Evolutionary conservation across 257 asterid genomes (phyloP).

Genomic region (Solanum pinnatisectum): DNA sequence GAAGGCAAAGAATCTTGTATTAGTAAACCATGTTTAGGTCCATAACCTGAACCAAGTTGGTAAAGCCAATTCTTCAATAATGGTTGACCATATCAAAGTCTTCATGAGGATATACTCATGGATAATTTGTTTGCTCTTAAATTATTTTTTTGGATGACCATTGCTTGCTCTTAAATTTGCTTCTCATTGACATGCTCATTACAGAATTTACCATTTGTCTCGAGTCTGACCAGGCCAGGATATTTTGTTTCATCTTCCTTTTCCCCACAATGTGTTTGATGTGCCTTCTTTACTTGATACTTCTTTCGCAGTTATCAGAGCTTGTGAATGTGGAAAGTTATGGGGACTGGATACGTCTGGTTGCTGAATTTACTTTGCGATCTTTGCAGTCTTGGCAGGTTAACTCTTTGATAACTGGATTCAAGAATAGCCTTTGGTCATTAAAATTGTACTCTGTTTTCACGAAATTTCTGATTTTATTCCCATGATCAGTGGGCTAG

Average conservation of each 20-base stretch:
- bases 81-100: not conserved
- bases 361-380: slow-evolving; percentile 85
- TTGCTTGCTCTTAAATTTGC: not conserved
- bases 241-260: not conserved
- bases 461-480: slow-evolving; percentile 1
- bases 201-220: not conserved
- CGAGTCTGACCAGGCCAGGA: not conserved
- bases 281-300: slow-evolving; percentile 3
- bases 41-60: not conserved
- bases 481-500: slow-evolving; percentile 83
- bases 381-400: slow-evolving; percentile 99
- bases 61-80: not conserved
- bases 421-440: not conserved
- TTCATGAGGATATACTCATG: not conserved
- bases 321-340: slow-evolving; percentile 95
- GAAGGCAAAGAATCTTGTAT: not conserved
- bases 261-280: not conserved
- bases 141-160: not conserved
- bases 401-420: not conserved
- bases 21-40: not conserved
- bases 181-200: not conserved
- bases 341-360: slow-evolving; percentile 94
- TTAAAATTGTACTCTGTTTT: not conserved
- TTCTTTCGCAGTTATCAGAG: slow-evolving; percentile 68
- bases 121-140: not conserved